These are phyloP conservation scores for Talaromyces albobiverticillius DNA, from an alignment of 2,329 filamentous ascomycete genomes.

Conservation along the genomic window DNA sequence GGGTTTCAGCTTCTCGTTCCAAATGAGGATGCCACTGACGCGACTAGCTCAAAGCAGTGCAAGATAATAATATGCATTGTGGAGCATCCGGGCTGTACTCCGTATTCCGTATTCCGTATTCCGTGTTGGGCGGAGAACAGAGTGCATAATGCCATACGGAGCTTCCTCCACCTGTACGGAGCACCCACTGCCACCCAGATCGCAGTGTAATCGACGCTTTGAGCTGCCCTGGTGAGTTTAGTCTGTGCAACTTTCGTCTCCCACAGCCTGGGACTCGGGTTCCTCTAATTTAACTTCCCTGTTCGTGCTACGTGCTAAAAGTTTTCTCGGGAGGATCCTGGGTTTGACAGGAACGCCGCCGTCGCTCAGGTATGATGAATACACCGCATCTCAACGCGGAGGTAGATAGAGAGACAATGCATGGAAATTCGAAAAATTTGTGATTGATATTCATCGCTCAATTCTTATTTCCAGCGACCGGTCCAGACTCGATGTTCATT, in stretches of 20 bases:
- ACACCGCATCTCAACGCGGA: no score
- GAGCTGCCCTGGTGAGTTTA: constrained; percentile 3
- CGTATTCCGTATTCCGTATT: background rate
- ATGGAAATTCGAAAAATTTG: no score
- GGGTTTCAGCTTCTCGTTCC: background rate
- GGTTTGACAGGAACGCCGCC: no score
- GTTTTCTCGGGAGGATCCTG: background rate
- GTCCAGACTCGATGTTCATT: no score
- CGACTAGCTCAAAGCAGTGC: background rate
- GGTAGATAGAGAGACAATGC: no score
- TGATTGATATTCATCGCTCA: no score
- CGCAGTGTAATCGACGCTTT: background rate
- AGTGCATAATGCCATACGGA: background rate
- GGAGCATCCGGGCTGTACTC: background rate
- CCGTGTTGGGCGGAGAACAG: background rate
- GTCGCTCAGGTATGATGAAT: no score
- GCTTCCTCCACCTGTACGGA: no score
- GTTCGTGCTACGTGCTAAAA: background rate
- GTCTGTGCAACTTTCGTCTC: background rate
- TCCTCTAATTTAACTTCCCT: background rate
- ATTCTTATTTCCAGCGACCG: no score
- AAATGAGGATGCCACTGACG: background rate
- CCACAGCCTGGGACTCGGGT: background rate
- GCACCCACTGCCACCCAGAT: background rate
- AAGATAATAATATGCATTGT: no score